A percentile compares a stretch with the other conserved stretches of the same genome.
Conservation (phyloP, 768 basidiomycete species). For the Daedaleopsis nitida region DNA sequence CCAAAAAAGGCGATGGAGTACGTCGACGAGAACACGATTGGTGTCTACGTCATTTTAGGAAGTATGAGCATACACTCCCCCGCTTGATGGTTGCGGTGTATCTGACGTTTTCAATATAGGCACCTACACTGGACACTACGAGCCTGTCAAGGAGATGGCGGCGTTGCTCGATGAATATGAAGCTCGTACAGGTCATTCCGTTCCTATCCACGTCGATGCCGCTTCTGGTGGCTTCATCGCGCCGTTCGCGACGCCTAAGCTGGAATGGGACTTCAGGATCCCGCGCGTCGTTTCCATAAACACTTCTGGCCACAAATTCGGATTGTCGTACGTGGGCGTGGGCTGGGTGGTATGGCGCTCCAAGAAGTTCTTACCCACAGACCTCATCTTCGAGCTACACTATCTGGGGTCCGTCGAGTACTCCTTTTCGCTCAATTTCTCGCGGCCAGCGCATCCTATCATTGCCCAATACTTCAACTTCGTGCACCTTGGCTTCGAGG, state of each 20-base stretch:
- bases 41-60: constrained; percentile 62
- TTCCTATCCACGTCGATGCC: constrained; percentile 50
- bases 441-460: constrained; percentile 61
- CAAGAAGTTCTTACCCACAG: constrained; percentile 60
- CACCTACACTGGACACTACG: constrained; percentile 61
- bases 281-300: constrained; percentile 63
- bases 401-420: constrained; percentile 67
- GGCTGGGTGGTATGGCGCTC: constrained; percentile 69
- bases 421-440: constrained; percentile 68
- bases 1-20: constrained; percentile 63
- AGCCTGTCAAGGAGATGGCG: constrained; percentile 85
- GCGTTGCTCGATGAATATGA: constrained; percentile 67
- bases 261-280: constrained; percentile 61
- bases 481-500: constrained; percentile 60
- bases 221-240: constrained; percentile 67
- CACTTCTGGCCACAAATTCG: constrained; percentile 62
- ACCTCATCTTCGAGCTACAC: constrained; percentile 66
- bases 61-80: constrained; percentile 35
- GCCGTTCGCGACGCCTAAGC: constrained; percentile 57
- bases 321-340: constrained; percentile 56
- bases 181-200: constrained; percentile 41
- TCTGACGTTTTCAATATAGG: constrained; percentile 11
- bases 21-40: constrained; percentile 74
- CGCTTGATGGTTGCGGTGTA: neutral
- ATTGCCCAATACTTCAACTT: constrained; percentile 67